These are phyloP conservation scores for Paradendryphiella salina DNA, from an alignment of 2,329 filamentous ascomycete genomes.

Conservation along the genomic window DNA sequence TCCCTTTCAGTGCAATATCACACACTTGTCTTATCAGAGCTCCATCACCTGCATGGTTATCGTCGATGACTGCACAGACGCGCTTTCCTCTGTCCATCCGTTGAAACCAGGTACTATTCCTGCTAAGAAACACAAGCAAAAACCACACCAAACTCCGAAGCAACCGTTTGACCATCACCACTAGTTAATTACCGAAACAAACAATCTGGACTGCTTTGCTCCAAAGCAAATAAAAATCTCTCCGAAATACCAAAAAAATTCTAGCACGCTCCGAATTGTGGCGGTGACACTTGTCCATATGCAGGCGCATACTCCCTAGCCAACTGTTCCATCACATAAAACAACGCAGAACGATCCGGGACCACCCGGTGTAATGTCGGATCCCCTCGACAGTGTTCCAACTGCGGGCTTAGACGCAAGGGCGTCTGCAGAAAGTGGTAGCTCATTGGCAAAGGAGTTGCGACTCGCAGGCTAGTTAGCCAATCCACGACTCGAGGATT, in stretches of 20 bases:
- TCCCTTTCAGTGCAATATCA: background rate
- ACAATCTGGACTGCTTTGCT: background rate
- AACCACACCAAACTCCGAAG: background rate
- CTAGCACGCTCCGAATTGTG: background rate
- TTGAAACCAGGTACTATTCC: background rate
- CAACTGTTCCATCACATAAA: conserved; percentile 6
- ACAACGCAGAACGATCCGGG: conserved; percentile 19
- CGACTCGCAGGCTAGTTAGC: conserved; percentile 3
- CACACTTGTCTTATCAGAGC: background rate
- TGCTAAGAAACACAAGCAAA: background rate
- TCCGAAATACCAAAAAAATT: background rate
- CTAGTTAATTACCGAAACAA: conserved; percentile 2
- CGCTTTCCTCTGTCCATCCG: background rate
- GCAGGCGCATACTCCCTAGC: background rate
- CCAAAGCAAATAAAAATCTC: background rate
- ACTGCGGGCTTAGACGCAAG: conserved; percentile 38
- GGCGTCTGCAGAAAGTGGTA: conserved; percentile 34
- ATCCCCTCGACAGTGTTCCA: conserved; percentile 34
- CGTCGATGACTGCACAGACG: background rate
- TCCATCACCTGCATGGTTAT: background rate
- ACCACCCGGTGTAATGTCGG: conserved; percentile 26
- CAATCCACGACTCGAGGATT: conserved; percentile 29
- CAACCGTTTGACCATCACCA: background rate
- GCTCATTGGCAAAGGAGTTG: conserved; percentile 5
- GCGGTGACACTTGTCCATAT: conserved; percentile 3